Percentiles rank a stretch among this genome's conserved stretches.
Conservation (phyloP, 129 eudicot genomes). For the Centrapalus pauciflorus region DNA sequence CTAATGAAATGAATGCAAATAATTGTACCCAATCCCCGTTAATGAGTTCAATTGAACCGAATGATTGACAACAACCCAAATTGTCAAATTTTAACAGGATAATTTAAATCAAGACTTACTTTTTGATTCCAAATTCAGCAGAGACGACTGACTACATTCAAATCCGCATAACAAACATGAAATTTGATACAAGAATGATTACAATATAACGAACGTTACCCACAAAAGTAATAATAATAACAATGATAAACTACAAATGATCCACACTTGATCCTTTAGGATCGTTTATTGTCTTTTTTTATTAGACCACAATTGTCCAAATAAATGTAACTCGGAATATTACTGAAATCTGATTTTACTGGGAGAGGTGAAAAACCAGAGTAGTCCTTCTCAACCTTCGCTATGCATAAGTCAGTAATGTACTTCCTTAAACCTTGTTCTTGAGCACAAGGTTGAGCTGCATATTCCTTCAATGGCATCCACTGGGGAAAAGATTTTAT, state of each 20-base stretch:
- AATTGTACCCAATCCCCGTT: too few species aligned
- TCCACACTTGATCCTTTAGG: neutral
- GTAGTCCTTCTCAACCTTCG: constrained; percentile 36
- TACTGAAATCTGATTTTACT: constrained; percentile 24
- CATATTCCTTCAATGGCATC: constrained; percentile 69
- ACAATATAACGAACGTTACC: neutral
- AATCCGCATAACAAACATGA: too few species aligned
- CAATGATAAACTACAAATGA: neutral
- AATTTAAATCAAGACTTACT: neutral
- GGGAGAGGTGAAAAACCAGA: constrained; percentile 44
- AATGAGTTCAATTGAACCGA: neutral
- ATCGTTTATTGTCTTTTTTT: neutral
- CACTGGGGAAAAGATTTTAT: constrained; percentile 33
- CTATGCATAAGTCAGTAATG: constrained; percentile 37
- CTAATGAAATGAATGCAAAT: too few species aligned
- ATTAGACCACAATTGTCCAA: constrained; percentile 30
- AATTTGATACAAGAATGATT: too few species aligned
- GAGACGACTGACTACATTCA: neutral
- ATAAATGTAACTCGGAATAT: constrained; percentile 36
- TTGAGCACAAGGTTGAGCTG: constrained; percentile 42
- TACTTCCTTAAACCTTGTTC: constrained; percentile 32
- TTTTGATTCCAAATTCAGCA: neutral
- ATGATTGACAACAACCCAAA: neutral
- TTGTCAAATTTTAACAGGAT: neutral
- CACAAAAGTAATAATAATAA: too few species aligned